Conservation (phyloP, 164 flowering plant genomes). For the Vitis vinifera region DNA sequence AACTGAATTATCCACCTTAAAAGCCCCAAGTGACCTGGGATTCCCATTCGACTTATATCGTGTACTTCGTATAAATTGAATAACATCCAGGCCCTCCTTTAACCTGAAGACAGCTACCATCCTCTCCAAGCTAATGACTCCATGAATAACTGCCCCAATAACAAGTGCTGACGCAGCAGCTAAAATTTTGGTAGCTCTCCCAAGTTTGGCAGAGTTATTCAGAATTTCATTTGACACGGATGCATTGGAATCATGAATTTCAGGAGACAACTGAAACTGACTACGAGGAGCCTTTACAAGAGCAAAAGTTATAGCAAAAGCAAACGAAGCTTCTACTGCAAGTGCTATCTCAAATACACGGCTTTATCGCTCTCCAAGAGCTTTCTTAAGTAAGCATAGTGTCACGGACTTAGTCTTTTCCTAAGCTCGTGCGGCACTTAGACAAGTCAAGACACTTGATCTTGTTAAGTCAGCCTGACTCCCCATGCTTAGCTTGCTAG, state of each 20-base stretch:
- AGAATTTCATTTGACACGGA: conserved; percentile 50
- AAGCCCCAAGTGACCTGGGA: conserved; percentile 58
- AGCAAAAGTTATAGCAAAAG: conserved; percentile 59
- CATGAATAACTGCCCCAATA: conserved; percentile 76
- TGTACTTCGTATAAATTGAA: conserved; percentile 66
- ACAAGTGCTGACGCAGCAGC: conserved; percentile 90
- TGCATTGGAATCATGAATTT: conserved; percentile 58
- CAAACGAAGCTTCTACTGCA: conserved; percentile 81
- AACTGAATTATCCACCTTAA: conserved; percentile 60
- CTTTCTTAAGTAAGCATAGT: conserved; percentile 81
- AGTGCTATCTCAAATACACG: conserved; percentile 94
- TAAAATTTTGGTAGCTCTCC: conserved; percentile 58
- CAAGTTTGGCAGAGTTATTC: conserved; percentile 52
- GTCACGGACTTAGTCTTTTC: too few relatives aligned
- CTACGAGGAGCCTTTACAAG: conserved; percentile 71
- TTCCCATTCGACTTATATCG: conserved; percentile 79
- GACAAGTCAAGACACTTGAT: too few relatives aligned
- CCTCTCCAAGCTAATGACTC: conserved; percentile 84
- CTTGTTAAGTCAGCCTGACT: too few relatives aligned
- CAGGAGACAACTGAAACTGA: conserved; percentile 76
- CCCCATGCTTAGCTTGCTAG: too few relatives aligned
- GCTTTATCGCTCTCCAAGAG: conserved; percentile 92
- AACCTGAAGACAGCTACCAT: conserved; percentile 77
- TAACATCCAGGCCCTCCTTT: conserved; percentile 81
- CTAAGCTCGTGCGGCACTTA: too few relatives aligned